These are phyloP conservation scores for Fusarium xylarioides DNA, from an alignment of 2,329 filamentous ascomycete genomes.

Conservation along the genomic window DNA sequence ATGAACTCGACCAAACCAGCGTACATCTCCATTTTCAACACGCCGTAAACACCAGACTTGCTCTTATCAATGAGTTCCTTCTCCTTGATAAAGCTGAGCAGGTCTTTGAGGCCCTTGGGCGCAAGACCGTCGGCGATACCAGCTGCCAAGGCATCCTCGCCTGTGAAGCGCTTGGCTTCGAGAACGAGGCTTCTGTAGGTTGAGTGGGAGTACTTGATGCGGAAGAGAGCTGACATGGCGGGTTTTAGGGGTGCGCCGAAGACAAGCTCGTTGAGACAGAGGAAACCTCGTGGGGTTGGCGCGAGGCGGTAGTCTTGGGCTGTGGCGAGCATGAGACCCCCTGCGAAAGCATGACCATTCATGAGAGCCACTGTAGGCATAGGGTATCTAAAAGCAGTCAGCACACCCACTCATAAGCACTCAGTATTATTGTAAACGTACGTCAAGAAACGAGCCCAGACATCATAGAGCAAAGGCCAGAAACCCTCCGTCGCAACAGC, in stretches of 20 bases:
- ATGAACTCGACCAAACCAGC: slow-evolving; percentile 69
- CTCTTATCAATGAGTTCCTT: slow-evolving; percentile 69
- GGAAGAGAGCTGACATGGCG: slow-evolving; percentile 79
- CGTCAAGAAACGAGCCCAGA: slow-evolving; percentile 69
- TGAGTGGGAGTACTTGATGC: slow-evolving; percentile 68
- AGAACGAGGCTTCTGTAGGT: slow-evolving; percentile 73
- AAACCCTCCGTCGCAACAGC: slow-evolving; percentile 69
- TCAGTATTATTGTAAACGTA: slow-evolving; percentile 3
- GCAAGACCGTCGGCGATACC: slow-evolving; percentile 76
- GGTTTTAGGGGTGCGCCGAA: slow-evolving; percentile 80
- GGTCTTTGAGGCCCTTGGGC: slow-evolving; percentile 67
- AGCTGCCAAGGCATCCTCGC: slow-evolving; percentile 67
- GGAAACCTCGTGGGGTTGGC: slow-evolving; percentile 73
- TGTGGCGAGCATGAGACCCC: slow-evolving; percentile 82
- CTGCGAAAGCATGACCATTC: slow-evolving; percentile 84
- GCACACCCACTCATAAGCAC: background rate
- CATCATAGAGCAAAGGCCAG: slow-evolving; percentile 68
- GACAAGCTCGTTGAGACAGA: slow-evolving; percentile 84
- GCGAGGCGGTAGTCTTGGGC: slow-evolving; percentile 86
- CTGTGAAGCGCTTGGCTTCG: slow-evolving; percentile 76
- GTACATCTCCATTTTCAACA: slow-evolving; percentile 81
- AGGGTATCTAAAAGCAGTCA: slow-evolving; percentile 61
- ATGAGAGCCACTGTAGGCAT: slow-evolving; percentile 85
- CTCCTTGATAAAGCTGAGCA: slow-evolving; percentile 66
- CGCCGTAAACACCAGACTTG: slow-evolving; percentile 72